Evolutionary conservation across 2,329 filamentous ascomycete genomes (phyloP).

Genomic region (Fusarium xylarioides): DNA sequence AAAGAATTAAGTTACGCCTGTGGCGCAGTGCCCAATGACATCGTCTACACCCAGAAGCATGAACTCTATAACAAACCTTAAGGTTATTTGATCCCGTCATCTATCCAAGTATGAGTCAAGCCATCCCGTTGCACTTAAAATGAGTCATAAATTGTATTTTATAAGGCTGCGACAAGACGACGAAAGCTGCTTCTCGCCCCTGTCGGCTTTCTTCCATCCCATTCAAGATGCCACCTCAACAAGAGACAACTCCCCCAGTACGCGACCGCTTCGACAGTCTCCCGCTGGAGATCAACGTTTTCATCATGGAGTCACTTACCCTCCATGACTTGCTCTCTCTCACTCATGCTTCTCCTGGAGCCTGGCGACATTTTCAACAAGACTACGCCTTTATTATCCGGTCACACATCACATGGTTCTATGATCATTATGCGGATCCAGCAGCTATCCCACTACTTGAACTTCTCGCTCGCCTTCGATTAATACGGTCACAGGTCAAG

Average conservation of each 20-base stretch:
- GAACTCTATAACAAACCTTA: not conserved
- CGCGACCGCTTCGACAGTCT: not conserved
- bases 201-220: not conserved
- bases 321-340: not conserved
- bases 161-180: not conserved
- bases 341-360: not conserved
- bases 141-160: not conserved
- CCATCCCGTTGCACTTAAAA: accelerated
- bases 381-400: not conserved
- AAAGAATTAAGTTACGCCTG: too few species aligned
- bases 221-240: not conserved
- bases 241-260: not conserved
- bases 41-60: accelerated
- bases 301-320: not conserved
- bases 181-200: not conserved
- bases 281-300: not conserved
- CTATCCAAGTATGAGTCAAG: not conserved
- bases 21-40: not conserved
- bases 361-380: not conserved
- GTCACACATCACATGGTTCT: not conserved
- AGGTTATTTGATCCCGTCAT: not conserved
- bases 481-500: not conserved
- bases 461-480: not conserved
- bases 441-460: not conserved
- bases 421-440: not conserved